Conservation (phyloP, 1,139 yeast genomes). For the Kluyveromyces marxianus region DNA sequence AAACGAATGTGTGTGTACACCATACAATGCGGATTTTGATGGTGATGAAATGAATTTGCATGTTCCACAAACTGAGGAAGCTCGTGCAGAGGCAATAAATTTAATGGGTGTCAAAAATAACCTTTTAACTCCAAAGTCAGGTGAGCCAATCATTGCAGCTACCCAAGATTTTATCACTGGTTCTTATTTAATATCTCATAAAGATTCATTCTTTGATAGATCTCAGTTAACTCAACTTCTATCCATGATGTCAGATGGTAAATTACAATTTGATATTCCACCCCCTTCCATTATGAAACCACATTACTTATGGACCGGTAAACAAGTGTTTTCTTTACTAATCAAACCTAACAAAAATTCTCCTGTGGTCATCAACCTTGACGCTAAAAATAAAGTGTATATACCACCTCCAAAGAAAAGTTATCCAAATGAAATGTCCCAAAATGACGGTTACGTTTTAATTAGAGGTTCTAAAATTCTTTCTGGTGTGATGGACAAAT, state of each 20-base stretch:
- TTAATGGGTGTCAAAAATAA: conserved; percentile 97
- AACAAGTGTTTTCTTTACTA: conserved; percentile 82
- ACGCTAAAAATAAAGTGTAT: conserved; percentile 89
- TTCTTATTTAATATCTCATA: conserved; percentile 82
- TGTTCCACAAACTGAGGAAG: conserved; percentile 98
- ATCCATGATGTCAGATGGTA: conserved; percentile 95
- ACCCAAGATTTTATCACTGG: conserved; percentile 99
- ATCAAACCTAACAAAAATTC: conserved; percentile 74
- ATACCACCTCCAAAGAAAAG: conserved; percentile 60
- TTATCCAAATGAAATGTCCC: conserved; percentile 88
- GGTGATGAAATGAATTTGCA: conserved; percentile 99
- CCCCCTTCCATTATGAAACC: conserved; percentile 95
- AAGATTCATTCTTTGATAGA: conserved; percentile 87
- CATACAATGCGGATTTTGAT: conserved; percentile 98
- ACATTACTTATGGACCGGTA: conserved; percentile 89
- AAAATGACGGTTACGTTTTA: conserved; percentile 89
- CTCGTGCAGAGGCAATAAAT: conserved; percentile 94
- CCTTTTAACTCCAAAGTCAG: conserved; percentile 90
- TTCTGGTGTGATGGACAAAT: conserved; percentile 96
- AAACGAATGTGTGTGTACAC: conserved; percentile 98
- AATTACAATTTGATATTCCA: conserved; percentile 81
- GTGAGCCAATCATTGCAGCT: conserved; percentile 99
- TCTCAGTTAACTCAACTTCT: conserved; percentile 76
- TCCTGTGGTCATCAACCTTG: conserved; percentile 80
- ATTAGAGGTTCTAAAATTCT: conserved; percentile 85